Base-by-base conservation (phyloP, 2,329 filamentous ascomycete genomes). In the Fusarium circinatum region DNA sequence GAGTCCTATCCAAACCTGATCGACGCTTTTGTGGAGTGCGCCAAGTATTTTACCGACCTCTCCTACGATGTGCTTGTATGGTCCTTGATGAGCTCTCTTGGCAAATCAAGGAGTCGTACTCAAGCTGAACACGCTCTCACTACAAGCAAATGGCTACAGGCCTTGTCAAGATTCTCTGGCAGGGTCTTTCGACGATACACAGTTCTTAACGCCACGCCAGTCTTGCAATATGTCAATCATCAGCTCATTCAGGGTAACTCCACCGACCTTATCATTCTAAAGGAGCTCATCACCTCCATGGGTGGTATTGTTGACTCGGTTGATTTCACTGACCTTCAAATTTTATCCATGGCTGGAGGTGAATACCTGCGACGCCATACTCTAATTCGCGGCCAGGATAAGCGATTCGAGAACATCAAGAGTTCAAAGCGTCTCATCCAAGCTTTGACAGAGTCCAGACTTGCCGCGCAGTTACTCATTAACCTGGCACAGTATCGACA, bases 1-100 rank as follows among this genome's bases (percentile, higher is more conserved):
- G 95, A 99, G 82, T 92, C 93, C 0, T 99, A 99, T 81, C 93
- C 93, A 80, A 99, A 98, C 79, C 88, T 99, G 69, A 98, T 98
- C 64, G 94, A 98, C 70, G 94, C 94, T 10, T 94, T 99, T 70
- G 95, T 98, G 20, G 95, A 98, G 80, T 98, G 95, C 79, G 95
- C 94, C 44, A 92, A 94, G 77, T 98, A 98, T 80, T 98, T 98
- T 76, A 98, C 96, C 3, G 91, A 94, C 62, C 85, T 99, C 42
- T 96, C 94, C 1, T 98, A 98, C 80, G 96, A 99, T 81, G 94
- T 98, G 38, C 86, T 99, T 49, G 93, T 94, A 8, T 99, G 96
- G 95, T 94, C 94, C 26, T 86, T 99, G 49, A 90, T 99, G 83
- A 97, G 91, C 78, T 91, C 90, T 4, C 84, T 92, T 18, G 89